phyloP scores from a whole-genome alignment of 2,329 filamentous ascomycete species.

The Fusarium sp. region DNA sequence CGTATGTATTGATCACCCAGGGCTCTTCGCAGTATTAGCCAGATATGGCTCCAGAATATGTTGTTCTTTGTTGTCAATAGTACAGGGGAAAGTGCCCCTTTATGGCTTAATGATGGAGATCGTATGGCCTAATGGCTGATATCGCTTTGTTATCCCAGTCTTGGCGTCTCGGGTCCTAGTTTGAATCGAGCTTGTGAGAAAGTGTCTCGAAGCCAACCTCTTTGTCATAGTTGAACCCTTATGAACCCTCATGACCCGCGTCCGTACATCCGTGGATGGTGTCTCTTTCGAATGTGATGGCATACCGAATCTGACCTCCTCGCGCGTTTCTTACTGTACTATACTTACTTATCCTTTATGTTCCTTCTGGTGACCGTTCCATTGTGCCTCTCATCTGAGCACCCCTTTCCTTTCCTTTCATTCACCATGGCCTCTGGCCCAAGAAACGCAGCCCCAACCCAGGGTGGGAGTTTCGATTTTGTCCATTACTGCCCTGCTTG shows the following conservation, averaged over 20 bases:
- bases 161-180: background rate
- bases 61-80: conserved; percentile 12
- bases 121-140: background rate
- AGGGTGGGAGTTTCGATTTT: background rate
- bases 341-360: background rate
- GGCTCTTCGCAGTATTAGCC: background rate
- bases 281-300: background rate
- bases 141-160: conserved; percentile 6
- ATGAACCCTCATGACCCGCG: background rate
- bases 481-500: conserved; percentile 38
- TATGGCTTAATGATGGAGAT: background rate
- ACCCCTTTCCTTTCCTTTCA: background rate
- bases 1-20: background rate
- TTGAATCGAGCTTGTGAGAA: background rate
- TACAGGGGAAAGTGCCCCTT: background rate
- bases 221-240: background rate
- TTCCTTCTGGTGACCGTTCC: background rate
- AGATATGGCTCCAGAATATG: background rate
- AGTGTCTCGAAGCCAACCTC: background rate
- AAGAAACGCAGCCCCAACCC: background rate
- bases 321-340: background rate
- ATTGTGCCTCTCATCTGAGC: background rate
- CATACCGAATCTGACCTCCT: background rate
- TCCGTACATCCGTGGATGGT: background rate
- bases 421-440: conserved; percentile 3